A percentile compares a stretch with the other conserved stretches of the same genome.
phyloP scores from a whole-genome alignment of 164 flowering plant species.

The Cinnamomum chago region DNA sequence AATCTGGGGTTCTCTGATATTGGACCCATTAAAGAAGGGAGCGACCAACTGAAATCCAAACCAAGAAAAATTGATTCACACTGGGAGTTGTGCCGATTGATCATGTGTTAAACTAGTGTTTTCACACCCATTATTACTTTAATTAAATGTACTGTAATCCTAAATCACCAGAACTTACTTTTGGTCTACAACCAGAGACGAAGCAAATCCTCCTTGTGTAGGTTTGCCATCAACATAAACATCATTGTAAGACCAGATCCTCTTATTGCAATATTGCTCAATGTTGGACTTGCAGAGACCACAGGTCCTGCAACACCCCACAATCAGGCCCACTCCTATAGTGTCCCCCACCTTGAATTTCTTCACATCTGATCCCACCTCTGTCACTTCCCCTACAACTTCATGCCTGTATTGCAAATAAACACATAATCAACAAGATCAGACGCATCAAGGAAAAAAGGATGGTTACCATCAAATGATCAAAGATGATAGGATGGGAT shows the following conservation, averaged over 20 bases:
- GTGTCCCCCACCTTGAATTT: constrained; percentile 49
- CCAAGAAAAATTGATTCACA: not conserved
- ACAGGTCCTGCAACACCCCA: constrained; percentile 61
- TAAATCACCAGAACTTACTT: constrained; percentile 38
- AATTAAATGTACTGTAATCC: not conserved
- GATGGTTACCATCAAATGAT: not conserved
- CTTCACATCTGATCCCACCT: constrained; percentile 44
- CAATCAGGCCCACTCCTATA: constrained; percentile 51
- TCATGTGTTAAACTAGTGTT: too few relatives aligned
- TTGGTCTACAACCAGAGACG: constrained; percentile 70
- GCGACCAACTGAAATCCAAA: too few relatives aligned
- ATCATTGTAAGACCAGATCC: constrained; percentile 85
- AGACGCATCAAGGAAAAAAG: not conserved
- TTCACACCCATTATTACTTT: not conserved
- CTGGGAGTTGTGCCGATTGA: not conserved
- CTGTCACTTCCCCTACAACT: constrained; percentile 56
- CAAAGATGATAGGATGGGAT: not conserved
- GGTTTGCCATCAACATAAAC: constrained; percentile 87
- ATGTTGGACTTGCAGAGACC: constrained; percentile 60
- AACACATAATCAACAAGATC: not conserved
- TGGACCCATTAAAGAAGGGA: too few relatives aligned
- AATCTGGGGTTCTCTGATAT: too few relatives aligned
- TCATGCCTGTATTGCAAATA: constrained; percentile 41
- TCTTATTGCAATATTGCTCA: constrained; percentile 92
- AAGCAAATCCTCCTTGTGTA: constrained; percentile 90